Conservation (phyloP, 1,284 basidiomycete genomes). For the Cutaneotrichosporon cavernicola region DNA sequence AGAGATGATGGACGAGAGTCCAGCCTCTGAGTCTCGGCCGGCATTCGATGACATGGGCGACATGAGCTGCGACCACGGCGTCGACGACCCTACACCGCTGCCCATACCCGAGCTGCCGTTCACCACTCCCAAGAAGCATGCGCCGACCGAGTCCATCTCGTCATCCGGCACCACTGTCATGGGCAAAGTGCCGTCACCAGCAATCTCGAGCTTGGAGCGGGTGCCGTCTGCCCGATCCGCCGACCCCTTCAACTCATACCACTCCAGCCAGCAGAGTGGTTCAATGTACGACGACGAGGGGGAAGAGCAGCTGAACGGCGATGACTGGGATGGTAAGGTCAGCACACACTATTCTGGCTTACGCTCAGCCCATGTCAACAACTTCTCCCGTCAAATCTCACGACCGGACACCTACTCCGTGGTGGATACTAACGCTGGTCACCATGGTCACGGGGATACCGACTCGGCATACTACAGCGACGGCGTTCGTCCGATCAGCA, state of each 20-base stretch:
- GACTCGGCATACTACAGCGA: background rate
- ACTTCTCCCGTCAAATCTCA: background rate
- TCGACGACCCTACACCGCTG: conserved; percentile 11
- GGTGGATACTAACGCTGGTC: background rate
- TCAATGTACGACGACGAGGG: conserved; percentile 1
- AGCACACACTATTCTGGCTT: background rate
- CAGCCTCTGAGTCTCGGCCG: conserved; percentile 14
- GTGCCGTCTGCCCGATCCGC: background rate
- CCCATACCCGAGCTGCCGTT: conserved; percentile 18
- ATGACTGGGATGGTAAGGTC: background rate
- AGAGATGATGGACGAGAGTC: conserved; percentile 17
- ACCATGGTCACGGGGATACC: background rate
- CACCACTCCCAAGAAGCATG: conserved; percentile 31
- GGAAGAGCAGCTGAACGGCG: conserved; percentile 1
- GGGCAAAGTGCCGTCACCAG: background rate
- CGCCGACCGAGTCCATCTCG: conserved; percentile 34
- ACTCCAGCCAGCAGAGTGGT: background rate
- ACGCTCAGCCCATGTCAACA: background rate
- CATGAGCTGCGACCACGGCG: background rate
- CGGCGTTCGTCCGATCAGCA: background rate
- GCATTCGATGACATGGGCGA: conserved; percentile 15
- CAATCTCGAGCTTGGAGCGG: background rate
- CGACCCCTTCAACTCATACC: conserved; percentile 6
- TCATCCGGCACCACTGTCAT: conserved; percentile 25
- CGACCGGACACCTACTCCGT: background rate